Percentiles rank a stretch among this genome's conserved stretches.
phyloP scores from a whole-genome alignment of 2,329 filamentous ascomycete species.

The Massarina eburnea region DNA sequence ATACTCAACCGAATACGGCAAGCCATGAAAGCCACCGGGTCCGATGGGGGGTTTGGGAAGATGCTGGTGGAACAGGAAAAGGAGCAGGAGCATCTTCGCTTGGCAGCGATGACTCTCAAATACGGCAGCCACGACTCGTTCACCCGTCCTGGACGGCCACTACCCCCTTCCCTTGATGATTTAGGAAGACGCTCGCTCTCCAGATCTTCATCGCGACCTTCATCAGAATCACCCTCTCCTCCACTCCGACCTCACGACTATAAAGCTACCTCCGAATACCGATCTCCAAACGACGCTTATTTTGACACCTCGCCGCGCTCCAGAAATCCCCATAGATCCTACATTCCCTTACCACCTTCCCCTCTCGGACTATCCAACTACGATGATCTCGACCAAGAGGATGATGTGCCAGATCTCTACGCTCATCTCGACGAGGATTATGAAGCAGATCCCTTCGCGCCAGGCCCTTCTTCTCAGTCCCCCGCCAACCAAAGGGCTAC shows the following conservation, averaged over 20 bases:
- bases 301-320: constrained; percentile 18
- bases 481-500: constrained; percentile 7
- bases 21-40: constrained; percentile 20
- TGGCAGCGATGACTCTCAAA: constrained; percentile 33
- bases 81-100: constrained; percentile 33
- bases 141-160: constrained; percentile 24
- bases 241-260: constrained; percentile 12
- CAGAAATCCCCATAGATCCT: constrained; percentile 24
- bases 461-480: constrained; percentile 12
- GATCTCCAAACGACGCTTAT: constrained; percentile 39
- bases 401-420: constrained; percentile 31
- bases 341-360: constrained; percentile 39
- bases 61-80: constrained; percentile 32
- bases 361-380: constrained; percentile 48
- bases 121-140: constrained; percentile 37
- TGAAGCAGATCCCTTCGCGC: constrained; percentile 18
- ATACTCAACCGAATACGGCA: constrained; percentile 63
- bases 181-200: neutral
- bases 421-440: constrained; percentile 35
- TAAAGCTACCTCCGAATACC: constrained; percentile 11
- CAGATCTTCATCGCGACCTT: constrained; percentile 1
- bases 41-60: constrained; percentile 17
- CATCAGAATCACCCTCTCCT: constrained; percentile 25
- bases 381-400: constrained; percentile 46
- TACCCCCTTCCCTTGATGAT: constrained; percentile 15